Evolutionary conservation across 2,329 filamentous ascomycete species (phyloP).

Genomic region (Aspergillus sp.): DNA sequence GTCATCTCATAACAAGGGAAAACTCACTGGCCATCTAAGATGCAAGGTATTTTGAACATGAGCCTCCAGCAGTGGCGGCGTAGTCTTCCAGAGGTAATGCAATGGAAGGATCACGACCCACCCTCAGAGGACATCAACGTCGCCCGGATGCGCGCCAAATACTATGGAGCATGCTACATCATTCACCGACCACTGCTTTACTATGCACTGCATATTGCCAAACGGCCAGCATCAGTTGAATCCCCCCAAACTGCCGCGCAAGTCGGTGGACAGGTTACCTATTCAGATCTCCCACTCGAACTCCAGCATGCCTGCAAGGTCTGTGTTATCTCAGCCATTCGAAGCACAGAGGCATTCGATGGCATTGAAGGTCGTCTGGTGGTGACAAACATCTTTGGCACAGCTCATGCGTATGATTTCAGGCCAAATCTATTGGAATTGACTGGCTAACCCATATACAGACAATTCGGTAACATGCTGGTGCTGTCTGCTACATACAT

Average conservation of each 20-base stretch:
- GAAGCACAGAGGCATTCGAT: too few relatives aligned
- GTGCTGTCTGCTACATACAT: conserved; percentile 76
- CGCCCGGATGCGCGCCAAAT: conserved; percentile 82
- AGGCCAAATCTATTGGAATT: conserved; percentile 29
- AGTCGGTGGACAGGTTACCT: too few relatives aligned
- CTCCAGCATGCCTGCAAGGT: too few relatives aligned
- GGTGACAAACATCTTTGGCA: conserved; percentile 94
- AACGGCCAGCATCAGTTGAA: too few relatives aligned
- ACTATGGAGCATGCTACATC: conserved; percentile 85
- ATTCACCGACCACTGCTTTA: conserved; percentile 72
- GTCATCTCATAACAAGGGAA: too few relatives aligned
- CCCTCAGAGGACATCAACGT: conserved; percentile 69
- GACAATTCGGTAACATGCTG: conserved; percentile 93
- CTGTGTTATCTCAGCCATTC: too few relatives aligned
- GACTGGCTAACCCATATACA: conserved; percentile 29
- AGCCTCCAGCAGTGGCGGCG: conserved; percentile 48
- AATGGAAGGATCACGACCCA: conserved; percentile 58
- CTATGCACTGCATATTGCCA: conserved; percentile 48
- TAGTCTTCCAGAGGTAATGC: conserved; percentile 45
- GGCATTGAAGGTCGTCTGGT: conserved; percentile 57
- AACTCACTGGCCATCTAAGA: too few relatives aligned
- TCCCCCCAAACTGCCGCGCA: too few relatives aligned
- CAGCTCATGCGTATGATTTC: conserved; percentile 73
- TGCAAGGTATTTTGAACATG: conserved; percentile 36
- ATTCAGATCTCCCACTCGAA: too few relatives aligned